Percentiles rank a stretch among this genome's conserved stretches.
Evolutionary conservation across 345 rosid species (phyloP).

Genomic region (Lagerstroemia speciosa): DNA sequence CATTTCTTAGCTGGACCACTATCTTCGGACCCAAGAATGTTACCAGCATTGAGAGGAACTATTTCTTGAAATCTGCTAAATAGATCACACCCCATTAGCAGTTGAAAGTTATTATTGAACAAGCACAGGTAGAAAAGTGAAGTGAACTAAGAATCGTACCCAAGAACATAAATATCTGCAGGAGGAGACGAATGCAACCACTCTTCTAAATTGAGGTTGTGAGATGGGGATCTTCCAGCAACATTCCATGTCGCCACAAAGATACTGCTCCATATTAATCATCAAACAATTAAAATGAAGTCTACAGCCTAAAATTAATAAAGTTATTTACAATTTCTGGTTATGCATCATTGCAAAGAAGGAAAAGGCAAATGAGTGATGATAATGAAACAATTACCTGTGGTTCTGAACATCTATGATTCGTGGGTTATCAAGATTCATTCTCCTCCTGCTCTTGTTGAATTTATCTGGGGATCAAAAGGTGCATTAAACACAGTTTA

Average conservation of each 20-base stretch:
- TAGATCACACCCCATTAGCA: neutral
- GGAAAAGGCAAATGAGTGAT: neutral
- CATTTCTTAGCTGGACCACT: slow-evolving; percentile 97
- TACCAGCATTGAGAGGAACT: slow-evolving; percentile 96
- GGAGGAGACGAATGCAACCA: slow-evolving; percentile 98
- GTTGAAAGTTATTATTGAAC: neutral
- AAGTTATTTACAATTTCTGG: neutral
- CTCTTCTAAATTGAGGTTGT: slow-evolving; percentile 76
- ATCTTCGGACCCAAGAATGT: slow-evolving; percentile 94
- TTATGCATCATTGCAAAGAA: neutral
- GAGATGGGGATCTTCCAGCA: slow-evolving; percentile 85
- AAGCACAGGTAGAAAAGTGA: neutral
- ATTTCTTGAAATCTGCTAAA: slow-evolving; percentile 85
- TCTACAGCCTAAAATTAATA: neutral
- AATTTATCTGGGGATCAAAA: slow-evolving; percentile 54
- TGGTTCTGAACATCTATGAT: slow-evolving; percentile 92
- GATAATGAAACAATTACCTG: slow-evolving; percentile 34
- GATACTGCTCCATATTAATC: slow-evolving; percentile 39
- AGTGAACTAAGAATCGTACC: slow-evolving; percentile 33
- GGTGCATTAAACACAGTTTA: neutral
- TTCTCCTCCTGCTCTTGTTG: slow-evolving; percentile 64
- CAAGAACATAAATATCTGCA: slow-evolving; percentile 93
- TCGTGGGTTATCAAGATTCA: slow-evolving; percentile 90
- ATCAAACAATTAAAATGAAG: neutral
- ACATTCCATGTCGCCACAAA: slow-evolving; percentile 97